Evolutionary conservation across 2,329 filamentous ascomycete species (phyloP).

Genomic region (Alternaria infectoria): DNA sequence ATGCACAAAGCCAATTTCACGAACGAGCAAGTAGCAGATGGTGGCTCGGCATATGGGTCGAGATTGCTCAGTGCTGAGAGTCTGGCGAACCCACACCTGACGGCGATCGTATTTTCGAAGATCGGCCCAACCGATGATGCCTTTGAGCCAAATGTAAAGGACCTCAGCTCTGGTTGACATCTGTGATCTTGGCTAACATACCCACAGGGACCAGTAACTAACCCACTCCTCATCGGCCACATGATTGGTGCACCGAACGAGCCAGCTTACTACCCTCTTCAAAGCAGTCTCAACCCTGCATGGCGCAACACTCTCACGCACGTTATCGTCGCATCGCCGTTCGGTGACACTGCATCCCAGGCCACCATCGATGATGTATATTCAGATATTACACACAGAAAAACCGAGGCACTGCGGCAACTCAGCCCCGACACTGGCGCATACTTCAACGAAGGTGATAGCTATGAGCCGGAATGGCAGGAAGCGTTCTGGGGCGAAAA

Average conservation of each 20-base stretch:
- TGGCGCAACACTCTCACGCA: slow-evolving; percentile 34
- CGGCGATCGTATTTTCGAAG: slow-evolving; percentile 17
- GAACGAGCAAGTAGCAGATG: slow-evolving; percentile 32
- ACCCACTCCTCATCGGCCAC: slow-evolving; percentile 30
- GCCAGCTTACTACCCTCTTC: slow-evolving; percentile 21
- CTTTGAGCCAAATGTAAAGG: slow-evolving; percentile 18
- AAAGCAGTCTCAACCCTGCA: slow-evolving; percentile 27
- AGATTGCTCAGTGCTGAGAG: slow-evolving; percentile 27
- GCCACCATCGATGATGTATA: slow-evolving; percentile 21
- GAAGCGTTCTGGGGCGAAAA: slow-evolving; percentile 25
- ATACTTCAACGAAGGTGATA: slow-evolving; percentile 40
- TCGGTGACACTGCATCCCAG: slow-evolving; percentile 15
- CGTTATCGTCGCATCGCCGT: slow-evolving; percentile 23
- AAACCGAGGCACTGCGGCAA: slow-evolving; percentile 20
- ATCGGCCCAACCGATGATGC: slow-evolving; percentile 24
- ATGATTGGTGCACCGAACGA: slow-evolving; percentile 24
- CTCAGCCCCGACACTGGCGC: slow-evolving; percentile 31
- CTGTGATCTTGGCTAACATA: neutral
- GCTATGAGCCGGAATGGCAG: slow-evolving; percentile 35
- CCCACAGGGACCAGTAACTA: slow-evolving; percentile 15
- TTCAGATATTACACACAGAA: slow-evolving; percentile 22
- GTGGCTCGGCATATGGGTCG: slow-evolving; percentile 28
- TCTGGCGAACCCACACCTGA: slow-evolving; percentile 19
- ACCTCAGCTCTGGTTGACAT: neutral
- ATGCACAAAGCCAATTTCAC: neutral